phyloP scores from a whole-genome alignment of 345 rosid species.

The Brassica nigra region DNA sequence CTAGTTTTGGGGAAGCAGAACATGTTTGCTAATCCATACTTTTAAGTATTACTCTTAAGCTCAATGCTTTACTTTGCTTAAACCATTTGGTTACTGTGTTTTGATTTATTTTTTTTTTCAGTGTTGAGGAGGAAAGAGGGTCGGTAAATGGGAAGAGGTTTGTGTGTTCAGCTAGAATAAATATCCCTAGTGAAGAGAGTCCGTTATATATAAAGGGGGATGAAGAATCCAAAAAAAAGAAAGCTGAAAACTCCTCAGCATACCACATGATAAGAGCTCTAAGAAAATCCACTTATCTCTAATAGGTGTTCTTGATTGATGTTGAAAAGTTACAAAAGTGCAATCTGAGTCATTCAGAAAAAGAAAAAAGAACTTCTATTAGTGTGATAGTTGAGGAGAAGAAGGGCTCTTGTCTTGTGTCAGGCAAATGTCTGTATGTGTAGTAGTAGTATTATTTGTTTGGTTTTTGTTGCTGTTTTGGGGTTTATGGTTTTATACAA shows the following conservation, averaged over 20 bases:
- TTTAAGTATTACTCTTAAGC: background rate
- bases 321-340: background rate
- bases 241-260: constrained; percentile 75
- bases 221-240: constrained; percentile 50
- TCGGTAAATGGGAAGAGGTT: constrained; percentile 51
- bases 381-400: background rate
- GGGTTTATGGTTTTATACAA: background rate
- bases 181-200: constrained; percentile 45
- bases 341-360: background rate
- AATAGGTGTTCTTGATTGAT: constrained; percentile 29
- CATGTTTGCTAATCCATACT: constrained; percentile 1
- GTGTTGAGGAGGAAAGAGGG: constrained; percentile 63
- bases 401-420: constrained; percentile 1
- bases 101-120: constrained; percentile 31
- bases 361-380: background rate
- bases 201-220: constrained; percentile 51
- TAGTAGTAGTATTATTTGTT: background rate
- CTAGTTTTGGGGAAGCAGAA: constrained; percentile 4
- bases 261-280: constrained; percentile 57
- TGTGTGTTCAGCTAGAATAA: constrained; percentile 54
- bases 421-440: constrained; percentile 10
- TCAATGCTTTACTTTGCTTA: constrained; percentile 1
- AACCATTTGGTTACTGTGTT: constrained; percentile 14
- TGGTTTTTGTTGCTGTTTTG: background rate
- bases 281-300: constrained; percentile 39